These are phyloP conservation scores for Kurtzmaniella quercitrusa DNA, from an alignment of 1,139 yeast species.

Conservation along the genomic window DNA sequence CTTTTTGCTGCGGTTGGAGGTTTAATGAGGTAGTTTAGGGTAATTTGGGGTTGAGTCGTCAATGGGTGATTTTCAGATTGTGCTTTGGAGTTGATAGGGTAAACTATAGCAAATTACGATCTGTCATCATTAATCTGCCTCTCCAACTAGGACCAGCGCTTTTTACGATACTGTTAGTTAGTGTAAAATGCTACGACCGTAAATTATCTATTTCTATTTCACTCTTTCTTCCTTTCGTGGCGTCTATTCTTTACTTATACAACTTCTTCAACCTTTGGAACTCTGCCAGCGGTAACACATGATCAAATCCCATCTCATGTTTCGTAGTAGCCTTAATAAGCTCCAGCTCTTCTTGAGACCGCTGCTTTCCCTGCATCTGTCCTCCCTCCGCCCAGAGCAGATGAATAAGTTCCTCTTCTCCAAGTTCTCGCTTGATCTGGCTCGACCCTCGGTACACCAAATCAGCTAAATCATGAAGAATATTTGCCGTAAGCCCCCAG, in stretches of 20 bases:
- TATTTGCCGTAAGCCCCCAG: conserved; percentile 92
- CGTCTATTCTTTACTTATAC: conserved; percentile 37
- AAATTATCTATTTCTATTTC: too few relatives aligned
- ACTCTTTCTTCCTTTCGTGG: too few relatives aligned
- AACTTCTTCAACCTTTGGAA: conserved; percentile 35
- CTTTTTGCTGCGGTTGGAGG: not conserved
- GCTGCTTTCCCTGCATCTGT: conserved; percentile 30
- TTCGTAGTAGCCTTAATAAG: conserved; percentile 31
- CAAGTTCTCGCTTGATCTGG: conserved; percentile 27
- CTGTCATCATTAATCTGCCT: too few relatives aligned
- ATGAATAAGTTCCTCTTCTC: conserved; percentile 65
- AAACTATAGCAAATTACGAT: too few relatives aligned
- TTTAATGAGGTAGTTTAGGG: too few relatives aligned
- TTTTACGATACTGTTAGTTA: too few relatives aligned
- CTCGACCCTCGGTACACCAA: conserved; percentile 35
- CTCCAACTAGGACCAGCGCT: too few relatives aligned
- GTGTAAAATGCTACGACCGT: too few relatives aligned
- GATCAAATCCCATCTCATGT: conserved; percentile 41
- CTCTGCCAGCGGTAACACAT: conserved; percentile 46
- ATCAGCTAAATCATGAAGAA: conserved; percentile 71
- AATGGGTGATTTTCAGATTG: too few relatives aligned
- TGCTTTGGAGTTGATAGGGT: too few relatives aligned
- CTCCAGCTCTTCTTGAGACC: conserved; percentile 34
- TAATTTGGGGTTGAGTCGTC: too few relatives aligned
- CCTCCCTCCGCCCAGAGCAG: conserved; percentile 51